Percentiles rank a stretch among this genome's conserved stretches.
Evolutionary conservation across 768 basidiomycete species (phyloP).

Genomic region (Russula sp.): DNA sequence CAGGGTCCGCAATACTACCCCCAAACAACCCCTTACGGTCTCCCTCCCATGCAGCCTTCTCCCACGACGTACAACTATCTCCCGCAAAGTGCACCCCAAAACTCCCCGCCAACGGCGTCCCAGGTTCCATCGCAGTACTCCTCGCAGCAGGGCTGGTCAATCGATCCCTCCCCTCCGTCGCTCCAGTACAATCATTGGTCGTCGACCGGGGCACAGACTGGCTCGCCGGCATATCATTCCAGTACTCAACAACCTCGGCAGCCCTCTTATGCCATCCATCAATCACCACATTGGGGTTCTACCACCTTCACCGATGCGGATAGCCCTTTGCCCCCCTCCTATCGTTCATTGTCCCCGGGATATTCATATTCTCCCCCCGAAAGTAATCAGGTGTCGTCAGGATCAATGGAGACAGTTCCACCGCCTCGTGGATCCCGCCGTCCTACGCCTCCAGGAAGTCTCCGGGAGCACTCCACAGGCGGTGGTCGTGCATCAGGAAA

Average conservation of each 20-base stretch:
- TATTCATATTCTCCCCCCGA: slow-evolving; percentile 23
- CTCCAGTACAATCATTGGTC: slow-evolving; percentile 28
- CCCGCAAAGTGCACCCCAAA: slow-evolving; percentile 9
- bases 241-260: slow-evolving; percentile 32
- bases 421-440: slow-evolving; percentile 46
- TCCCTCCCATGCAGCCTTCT: slow-evolving; percentile 26
- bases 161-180: slow-evolving; percentile 33
- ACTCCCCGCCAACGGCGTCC: slow-evolving; percentile 14
- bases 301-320: slow-evolving; percentile 34
- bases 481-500: slow-evolving; percentile 50
- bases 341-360: slow-evolving; percentile 26
- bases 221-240: slow-evolving; percentile 17
- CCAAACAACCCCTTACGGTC: slow-evolving; percentile 26
- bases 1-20: slow-evolving; percentile 29
- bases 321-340: slow-evolving; percentile 24
- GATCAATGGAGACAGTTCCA: slow-evolving; percentile 43
- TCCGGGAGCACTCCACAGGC: slow-evolving; percentile 42
- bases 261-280: slow-evolving; percentile 25
- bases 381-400: slow-evolving; percentile 26
- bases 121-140: slow-evolving; percentile 19
- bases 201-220: slow-evolving; percentile 10
- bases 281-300: slow-evolving; percentile 36
- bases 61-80: slow-evolving; percentile 24
- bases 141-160: slow-evolving; percentile 21
- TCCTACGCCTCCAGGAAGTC: slow-evolving; percentile 40